These are phyloP conservation scores for Capronia americana DNA, from an alignment of 2,329 filamentous ascomycete genomes.

Conservation along the genomic window DNA sequence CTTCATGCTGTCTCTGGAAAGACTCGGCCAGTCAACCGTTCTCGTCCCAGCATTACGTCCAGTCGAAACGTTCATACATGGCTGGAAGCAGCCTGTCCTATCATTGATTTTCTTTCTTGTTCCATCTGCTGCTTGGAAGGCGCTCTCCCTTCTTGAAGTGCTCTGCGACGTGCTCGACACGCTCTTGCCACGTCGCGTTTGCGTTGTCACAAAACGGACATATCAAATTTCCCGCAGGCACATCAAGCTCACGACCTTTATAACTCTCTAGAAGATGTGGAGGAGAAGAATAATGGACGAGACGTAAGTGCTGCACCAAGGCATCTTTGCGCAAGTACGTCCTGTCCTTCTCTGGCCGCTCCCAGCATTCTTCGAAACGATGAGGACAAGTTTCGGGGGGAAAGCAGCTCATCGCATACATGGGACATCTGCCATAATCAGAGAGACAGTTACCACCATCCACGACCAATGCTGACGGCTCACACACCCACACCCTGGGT, in stretches of 20 bases:
- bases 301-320: not conserved
- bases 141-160: conserved; percentile 3
- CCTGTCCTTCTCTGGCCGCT: conserved; percentile 1
- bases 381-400: not conserved
- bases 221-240: not conserved
- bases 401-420: not conserved
- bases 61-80: not conserved
- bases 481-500: not conserved
- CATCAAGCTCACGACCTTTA: not conserved
- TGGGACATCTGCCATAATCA: not conserved
- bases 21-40: not conserved
- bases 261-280: not conserved
- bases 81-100: not conserved
- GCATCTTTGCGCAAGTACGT: conserved; percentile 5
- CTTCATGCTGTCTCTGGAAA: not conserved
- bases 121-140: not conserved
- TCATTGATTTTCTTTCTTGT: not conserved
- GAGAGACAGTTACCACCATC: not conserved
- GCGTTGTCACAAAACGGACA: not conserved
- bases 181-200: not conserved
- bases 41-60: not conserved
- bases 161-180: conserved; percentile 3
- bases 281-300: not conserved
- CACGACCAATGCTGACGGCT: not conserved
- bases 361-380: conserved; percentile 1